A percentile compares a stretch with the other conserved stretches of the same genome.
Conservation (phyloP, 495 filamentous ascomycete genomes). For the Durotheca rogersii region DNA sequence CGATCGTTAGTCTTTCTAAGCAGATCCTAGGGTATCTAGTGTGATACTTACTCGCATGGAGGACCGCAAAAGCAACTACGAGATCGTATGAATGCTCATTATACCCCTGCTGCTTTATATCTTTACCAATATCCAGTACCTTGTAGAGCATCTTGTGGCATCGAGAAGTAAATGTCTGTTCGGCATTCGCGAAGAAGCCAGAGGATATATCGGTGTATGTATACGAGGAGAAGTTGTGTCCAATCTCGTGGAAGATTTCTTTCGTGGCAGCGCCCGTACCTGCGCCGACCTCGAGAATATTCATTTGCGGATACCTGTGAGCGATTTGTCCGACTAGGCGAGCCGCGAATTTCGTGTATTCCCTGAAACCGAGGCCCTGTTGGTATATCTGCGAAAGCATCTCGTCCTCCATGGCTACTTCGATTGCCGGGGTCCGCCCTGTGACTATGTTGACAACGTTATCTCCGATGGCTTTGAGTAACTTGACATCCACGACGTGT, state of each 20-base stretch:
- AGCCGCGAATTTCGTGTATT: conserved; percentile 21
- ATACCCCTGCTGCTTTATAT: conserved; percentile 45
- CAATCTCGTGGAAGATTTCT: no score
- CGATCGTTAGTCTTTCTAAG: no score
- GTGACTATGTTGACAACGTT: background rate
- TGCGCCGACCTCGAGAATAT: conserved; percentile 54
- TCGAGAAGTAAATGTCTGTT: conserved; percentile 25
- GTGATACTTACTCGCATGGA: conserved; percentile 49
- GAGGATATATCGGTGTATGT: conserved; percentile 51
- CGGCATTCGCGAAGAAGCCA: conserved; percentile 41
- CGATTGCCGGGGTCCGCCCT: background rate
- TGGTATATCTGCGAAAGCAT: conserved; percentile 44
- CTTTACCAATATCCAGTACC: conserved; percentile 45
- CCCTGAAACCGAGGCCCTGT: conserved; percentile 29
- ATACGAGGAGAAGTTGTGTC: no score
- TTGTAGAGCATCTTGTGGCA: conserved; percentile 46
- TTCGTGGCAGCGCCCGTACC: conserved; percentile 49
- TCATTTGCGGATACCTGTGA: conserved; percentile 45
- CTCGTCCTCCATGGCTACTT: conserved; percentile 25
- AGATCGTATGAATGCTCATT: conserved; percentile 49
- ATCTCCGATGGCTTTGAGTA: background rate
- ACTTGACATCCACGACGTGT: conserved; percentile 1
- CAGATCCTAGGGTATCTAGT: conserved; percentile 42
- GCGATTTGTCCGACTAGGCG: conserved; percentile 38
- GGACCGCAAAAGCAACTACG: conserved; percentile 42